Percentiles rank a stretch among this genome's conserved stretches.
Evolutionary conservation across 441 rosid genomes (phyloP).

Genomic region (Populus hybrid): DNA sequence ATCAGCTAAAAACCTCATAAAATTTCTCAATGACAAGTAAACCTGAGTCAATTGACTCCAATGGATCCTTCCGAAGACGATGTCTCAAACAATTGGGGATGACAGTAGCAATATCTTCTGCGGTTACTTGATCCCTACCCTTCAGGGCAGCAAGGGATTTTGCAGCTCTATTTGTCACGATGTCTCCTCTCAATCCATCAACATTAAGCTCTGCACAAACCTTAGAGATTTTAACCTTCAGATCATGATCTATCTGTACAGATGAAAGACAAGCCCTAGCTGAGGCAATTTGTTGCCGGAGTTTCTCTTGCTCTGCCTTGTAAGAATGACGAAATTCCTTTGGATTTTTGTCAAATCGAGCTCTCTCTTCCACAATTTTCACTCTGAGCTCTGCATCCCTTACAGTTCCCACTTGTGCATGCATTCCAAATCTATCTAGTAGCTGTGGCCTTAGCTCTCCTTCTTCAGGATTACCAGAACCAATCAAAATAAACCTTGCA

Average conservation of each 20-base stretch:
- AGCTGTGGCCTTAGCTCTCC: conserved; percentile 97
- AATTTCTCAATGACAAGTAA: conserved; percentile 79
- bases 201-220: conserved; percentile 89
- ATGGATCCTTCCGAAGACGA: conserved; percentile 90
- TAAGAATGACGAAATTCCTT: conserved; percentile 82
- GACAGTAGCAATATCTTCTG: conserved; percentile 87
- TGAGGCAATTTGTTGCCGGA: conserved; percentile 60
- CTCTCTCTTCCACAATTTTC: conserved; percentile 92
- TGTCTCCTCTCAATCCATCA: conserved; percentile 91
- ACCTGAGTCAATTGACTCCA: conserved; percentile 93
- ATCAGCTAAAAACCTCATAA: conserved; percentile 70
- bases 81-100: conserved; percentile 93
- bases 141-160: conserved; percentile 82
- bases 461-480: conserved; percentile 97
- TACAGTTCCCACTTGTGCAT: conserved; percentile 93
- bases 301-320: conserved; percentile 68
- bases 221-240: conserved; percentile 88
- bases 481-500: conserved; percentile 89
- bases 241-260: conserved; percentile 74
- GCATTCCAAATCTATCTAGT: conserved; percentile 95
- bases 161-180: conserved; percentile 86
- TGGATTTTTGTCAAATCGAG: conserved; percentile 72
- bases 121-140: conserved; percentile 74
- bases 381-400: conserved; percentile 90
- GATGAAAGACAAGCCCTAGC: conserved; percentile 65